Percentiles rank a stretch among this genome's conserved stretches.
Evolutionary conservation across 495 filamentous ascomycete genomes (phyloP).

Genomic region (Penicillium mononematosum): DNA sequence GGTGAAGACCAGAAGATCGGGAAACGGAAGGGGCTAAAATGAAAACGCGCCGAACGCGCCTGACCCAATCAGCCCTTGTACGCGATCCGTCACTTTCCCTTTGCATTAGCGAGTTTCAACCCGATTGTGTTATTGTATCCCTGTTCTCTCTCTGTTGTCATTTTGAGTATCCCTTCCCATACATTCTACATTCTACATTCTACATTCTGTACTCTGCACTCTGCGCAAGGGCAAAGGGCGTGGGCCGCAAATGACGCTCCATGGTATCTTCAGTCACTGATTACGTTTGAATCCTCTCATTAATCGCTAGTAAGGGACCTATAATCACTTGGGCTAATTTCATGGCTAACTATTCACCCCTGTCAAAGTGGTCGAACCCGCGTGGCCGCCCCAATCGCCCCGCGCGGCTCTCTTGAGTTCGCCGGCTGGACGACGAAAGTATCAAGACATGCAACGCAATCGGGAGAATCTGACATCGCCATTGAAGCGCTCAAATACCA

Average conservation of each 20-base stretch:
- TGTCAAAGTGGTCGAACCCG: slow-evolving; percentile 47
- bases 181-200: slow-evolving; percentile 9
- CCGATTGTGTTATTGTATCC: slow-evolving; percentile 1
- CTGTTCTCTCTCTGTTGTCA: slow-evolving; percentile 1
- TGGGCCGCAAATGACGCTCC: slow-evolving; percentile 22
- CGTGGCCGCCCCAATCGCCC: slow-evolving; percentile 87
- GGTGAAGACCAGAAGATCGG: background rate
- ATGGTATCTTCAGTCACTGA: slow-evolving; percentile 11
- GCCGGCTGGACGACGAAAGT: slow-evolving; percentile 70
- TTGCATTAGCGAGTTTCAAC: slow-evolving; percentile 17
- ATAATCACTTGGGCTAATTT: background rate
- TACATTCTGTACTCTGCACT: background rate
- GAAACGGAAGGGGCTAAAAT: slow-evolving; percentile 16
- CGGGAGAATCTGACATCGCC: slow-evolving; percentile 66
- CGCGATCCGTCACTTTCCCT: slow-evolving; percentile 25
- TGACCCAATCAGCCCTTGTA: slow-evolving; percentile 28
- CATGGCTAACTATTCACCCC: background rate
- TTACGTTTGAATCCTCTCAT: slow-evolving; percentile 1
- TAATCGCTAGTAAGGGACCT: slow-evolving; percentile 6
- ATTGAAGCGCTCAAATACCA: slow-evolving; percentile 48
- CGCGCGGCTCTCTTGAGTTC: slow-evolving; percentile 80
- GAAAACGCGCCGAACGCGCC: slow-evolving; percentile 27
- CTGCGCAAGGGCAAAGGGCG: slow-evolving; percentile 19
- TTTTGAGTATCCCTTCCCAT: slow-evolving; percentile 16
- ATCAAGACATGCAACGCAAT: slow-evolving; percentile 62